Conservation (phyloP, 768 basidiomycete genomes). For the Hortiboletus campestris region DNA sequence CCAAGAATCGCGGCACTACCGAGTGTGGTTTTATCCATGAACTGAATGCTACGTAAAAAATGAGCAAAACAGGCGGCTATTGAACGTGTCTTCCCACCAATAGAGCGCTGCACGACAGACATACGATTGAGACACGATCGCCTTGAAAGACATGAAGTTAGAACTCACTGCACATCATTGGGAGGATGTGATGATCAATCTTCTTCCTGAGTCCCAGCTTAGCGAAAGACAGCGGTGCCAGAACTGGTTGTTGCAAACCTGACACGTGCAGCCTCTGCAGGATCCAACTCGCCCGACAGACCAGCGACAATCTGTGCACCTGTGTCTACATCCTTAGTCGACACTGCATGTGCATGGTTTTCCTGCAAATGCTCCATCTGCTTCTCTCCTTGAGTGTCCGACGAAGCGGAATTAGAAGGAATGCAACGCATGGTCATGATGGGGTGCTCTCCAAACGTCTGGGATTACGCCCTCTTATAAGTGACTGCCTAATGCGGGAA, state of each 20-base stretch:
- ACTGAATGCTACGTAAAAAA: conserved; percentile 56
- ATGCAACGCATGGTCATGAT: conserved; percentile 1
- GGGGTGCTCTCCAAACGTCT: neutral
- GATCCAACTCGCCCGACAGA: conserved; percentile 43
- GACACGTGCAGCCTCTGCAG: conserved; percentile 49
- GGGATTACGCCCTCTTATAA: conserved; percentile 7
- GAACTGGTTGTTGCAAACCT: conserved; percentile 35
- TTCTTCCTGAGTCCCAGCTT: conserved; percentile 40
- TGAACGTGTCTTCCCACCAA: conserved; percentile 35
- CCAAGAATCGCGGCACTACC: conserved; percentile 69
- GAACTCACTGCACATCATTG: conserved; percentile 68
- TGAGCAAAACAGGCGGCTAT: neutral
- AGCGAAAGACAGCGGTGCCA: neutral
- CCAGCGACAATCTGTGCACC: conserved; percentile 57
- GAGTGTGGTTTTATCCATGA: conserved; percentile 75
- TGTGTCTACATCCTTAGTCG: conserved; percentile 55
- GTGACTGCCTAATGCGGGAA: neutral
- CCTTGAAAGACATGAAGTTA: neutral
- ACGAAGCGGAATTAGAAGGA: conserved; percentile 10
- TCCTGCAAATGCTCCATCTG: neutral
- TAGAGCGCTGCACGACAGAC: conserved; percentile 44
- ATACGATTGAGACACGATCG: neutral
- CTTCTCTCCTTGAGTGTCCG: conserved; percentile 16
- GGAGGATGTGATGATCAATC: conserved; percentile 66
- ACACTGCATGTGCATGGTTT: conserved; percentile 24